A percentile compares a stretch with the other conserved stretches of the same genome.
Evolutionary conservation across 495 filamentous ascomycete species (phyloP).

Genomic region (Apiosordaria backusii): DNA sequence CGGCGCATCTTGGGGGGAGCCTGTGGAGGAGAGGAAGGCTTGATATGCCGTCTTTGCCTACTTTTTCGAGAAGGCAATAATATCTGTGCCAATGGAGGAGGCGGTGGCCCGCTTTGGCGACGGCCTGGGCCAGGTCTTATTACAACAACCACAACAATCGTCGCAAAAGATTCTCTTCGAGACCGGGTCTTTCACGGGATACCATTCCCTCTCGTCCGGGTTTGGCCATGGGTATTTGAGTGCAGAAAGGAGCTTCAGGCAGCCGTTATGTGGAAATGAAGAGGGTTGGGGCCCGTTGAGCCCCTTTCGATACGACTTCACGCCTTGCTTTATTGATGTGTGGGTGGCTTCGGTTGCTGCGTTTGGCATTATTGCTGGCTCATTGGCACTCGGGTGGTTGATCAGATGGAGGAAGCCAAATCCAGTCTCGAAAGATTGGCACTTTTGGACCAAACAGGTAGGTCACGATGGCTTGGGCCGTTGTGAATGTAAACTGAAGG

Average conservation of each 20-base stretch:
- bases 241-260: conserved; percentile 40
- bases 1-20: neutral
- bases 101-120: conserved; percentile 20
- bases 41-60: conserved; percentile 28
- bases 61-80: conserved; percentile 16
- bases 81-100: conserved; percentile 30
- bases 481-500: neutral
- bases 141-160: conserved; percentile 4
- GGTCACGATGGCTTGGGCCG: conserved; percentile 26
- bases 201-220: conserved; percentile 33
- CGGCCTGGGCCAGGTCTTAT: conserved; percentile 10
- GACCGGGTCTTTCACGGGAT: conserved; percentile 54
- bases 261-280: conserved; percentile 76
- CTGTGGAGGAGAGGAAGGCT: neutral
- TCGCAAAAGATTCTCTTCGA: conserved; percentile 46
- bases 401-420: conserved; percentile 56
- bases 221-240: conserved; percentile 47
- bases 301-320: conserved; percentile 80
- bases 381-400: conserved; percentile 69
- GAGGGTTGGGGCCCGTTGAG: conserved; percentile 97
- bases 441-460: conserved; percentile 90
- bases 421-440: conserved; percentile 80
- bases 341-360: conserved; percentile 72
- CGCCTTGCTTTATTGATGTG: conserved; percentile 91
- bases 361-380: conserved; percentile 72